These are phyloP conservation scores for Dactylorhiza incarnata DNA, from an alignment of 106 monocot genomes.

Conservation along the genomic window DNA sequence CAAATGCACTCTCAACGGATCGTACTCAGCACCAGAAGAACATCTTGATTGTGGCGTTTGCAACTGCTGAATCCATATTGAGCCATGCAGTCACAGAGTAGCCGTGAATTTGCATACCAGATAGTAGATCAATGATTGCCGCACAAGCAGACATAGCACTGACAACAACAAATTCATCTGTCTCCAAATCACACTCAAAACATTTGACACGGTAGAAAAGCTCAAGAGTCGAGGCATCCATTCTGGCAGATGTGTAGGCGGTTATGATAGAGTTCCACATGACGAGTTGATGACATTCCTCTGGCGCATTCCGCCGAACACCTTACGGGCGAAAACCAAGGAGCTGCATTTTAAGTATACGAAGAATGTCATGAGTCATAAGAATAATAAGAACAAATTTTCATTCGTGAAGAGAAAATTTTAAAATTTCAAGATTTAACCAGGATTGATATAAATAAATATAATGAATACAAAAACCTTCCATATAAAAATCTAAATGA, in stretches of 20 bases:
- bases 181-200: constrained; percentile 8
- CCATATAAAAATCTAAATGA: too few relatives aligned
- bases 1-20: constrained; percentile 28
- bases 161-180: constrained; percentile 32
- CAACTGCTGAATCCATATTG: constrained; percentile 11
- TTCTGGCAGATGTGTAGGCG: too few relatives aligned
- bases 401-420: too few relatives aligned
- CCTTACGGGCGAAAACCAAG: neutral
- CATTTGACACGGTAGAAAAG: constrained; percentile 19
- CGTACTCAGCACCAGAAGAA: constrained; percentile 37
- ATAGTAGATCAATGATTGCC: constrained; percentile 15
- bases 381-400: too few relatives aligned
- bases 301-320: constrained; percentile 32
- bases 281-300: constrained; percentile 24
- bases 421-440: too few relatives aligned
- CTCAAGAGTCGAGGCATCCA: constrained; percentile 8
- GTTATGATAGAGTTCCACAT: constrained; percentile 27
- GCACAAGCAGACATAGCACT: constrained; percentile 40
- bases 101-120: constrained; percentile 35
- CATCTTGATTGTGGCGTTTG: constrained; percentile 36
- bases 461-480: too few relatives aligned
- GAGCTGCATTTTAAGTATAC: constrained; percentile 16
- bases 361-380: too few relatives aligned
- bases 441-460: too few relatives aligned
- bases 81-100: constrained; percentile 14